Percentiles rank a stretch among this genome's conserved stretches.
These are phyloP conservation scores for Trichophaea hybrida DNA, from an alignment of 2,329 filamentous ascomycete species.

Conservation along the genomic window DNA sequence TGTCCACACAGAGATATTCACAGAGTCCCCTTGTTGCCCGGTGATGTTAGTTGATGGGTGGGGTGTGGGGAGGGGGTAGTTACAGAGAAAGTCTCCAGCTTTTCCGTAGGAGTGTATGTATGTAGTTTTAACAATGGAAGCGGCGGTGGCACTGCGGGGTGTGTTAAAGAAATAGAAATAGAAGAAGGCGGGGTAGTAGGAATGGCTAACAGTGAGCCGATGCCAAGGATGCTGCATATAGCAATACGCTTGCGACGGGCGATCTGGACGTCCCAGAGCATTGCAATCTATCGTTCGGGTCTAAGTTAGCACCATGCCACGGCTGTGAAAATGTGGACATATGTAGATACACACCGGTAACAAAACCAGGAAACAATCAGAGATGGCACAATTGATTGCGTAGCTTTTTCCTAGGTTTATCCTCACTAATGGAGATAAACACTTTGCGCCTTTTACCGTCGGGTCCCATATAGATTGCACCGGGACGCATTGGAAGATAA, in stretches of 20 bases:
- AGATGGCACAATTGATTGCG: background rate
- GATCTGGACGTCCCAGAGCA: constrained; percentile 34
- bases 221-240: constrained; percentile 33
- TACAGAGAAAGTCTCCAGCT: constrained; percentile 34
- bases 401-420: background rate
- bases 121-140: constrained; percentile 34
- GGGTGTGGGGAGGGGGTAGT: background rate
- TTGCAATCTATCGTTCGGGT: constrained; percentile 20
- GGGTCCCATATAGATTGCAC: constrained; percentile 29
- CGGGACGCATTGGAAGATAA: constrained; percentile 33
- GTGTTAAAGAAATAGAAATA: background rate
- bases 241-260: constrained; percentile 32
- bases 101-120: constrained; percentile 34
- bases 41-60: background rate
- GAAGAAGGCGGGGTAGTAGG: background rate
- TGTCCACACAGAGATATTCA: constrained; percentile 29
- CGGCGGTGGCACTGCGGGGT: constrained; percentile 30
- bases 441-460: constrained; percentile 25
- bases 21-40: constrained; percentile 1
- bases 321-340: background rate
- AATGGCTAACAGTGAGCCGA: constrained; percentile 34
- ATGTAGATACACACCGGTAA: constrained; percentile 27
- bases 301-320: no score
- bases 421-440: background rate
- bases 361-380: constrained; percentile 33